Percentiles rank a stretch among this genome's conserved stretches.
Conservation (phyloP, 352 stramenopile species). For the Globisporangium paroecandrum region DNA sequence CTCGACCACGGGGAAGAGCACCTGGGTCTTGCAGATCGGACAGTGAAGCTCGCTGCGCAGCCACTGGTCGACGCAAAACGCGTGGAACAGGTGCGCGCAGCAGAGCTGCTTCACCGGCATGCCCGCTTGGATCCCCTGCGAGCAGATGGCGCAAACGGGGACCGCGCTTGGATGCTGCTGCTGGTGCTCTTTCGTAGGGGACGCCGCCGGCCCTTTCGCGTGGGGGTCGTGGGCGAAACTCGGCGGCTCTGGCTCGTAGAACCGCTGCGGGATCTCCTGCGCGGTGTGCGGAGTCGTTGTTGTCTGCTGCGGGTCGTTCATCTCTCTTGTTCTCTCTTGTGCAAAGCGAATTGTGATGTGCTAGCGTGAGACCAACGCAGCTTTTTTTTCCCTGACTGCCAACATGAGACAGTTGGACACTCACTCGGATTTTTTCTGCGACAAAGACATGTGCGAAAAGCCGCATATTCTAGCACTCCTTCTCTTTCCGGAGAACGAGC, state of each 20-base stretch:
- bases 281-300: slow-evolving; percentile 11
- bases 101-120: slow-evolving; percentile 50
- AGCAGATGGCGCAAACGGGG: slow-evolving; percentile 39
- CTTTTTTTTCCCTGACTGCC: not conserved
- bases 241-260: slow-evolving; percentile 7
- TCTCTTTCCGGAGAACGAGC: too few species aligned
- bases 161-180: slow-evolving; percentile 12
- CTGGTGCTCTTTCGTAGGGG: not conserved
- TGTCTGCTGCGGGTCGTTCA: not conserved
- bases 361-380: not conserved
- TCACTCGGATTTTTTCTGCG: not conserved
- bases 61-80: slow-evolving; percentile 52
- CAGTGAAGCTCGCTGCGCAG: slow-evolving; percentile 42
- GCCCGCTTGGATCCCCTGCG: slow-evolving; percentile 24
- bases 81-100: slow-evolving; percentile 67
- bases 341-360: not conserved
- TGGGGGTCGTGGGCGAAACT: not conserved
- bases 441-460: slow-evolving; percentile 8
- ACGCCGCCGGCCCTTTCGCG: not conserved
- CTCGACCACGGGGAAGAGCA: slow-evolving; percentile 48
- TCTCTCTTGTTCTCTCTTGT: not conserved
- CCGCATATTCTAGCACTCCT: not conserved
- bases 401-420: slow-evolving; percentile 3
- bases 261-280: slow-evolving; percentile 15
- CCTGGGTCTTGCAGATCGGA: slow-evolving; percentile 52